A percentile compares a stretch with the other conserved stretches of the same genome.
phyloP scores from a whole-genome alignment of 140 eudicot species.

The Oenanthe javanica region DNA sequence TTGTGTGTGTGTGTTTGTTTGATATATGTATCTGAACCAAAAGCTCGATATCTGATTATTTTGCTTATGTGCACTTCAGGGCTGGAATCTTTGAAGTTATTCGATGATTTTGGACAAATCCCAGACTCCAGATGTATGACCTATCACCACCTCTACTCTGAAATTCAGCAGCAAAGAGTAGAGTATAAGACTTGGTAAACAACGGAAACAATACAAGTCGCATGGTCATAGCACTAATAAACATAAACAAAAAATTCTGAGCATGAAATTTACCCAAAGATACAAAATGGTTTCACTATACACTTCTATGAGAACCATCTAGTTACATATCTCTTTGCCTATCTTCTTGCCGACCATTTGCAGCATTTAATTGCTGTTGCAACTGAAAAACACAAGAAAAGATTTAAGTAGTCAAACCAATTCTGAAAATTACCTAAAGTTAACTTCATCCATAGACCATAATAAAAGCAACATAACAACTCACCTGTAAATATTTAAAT shows the following conservation, averaged over 20 bases:
- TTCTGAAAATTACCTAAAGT: not conserved
- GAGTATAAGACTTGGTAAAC: not conserved
- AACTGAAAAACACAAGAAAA: conserved; percentile 28
- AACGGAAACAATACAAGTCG: not conserved
- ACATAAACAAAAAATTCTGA: not conserved
- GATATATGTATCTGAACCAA: conserved; percentile 30
- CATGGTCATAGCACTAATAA: not conserved
- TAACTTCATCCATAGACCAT: not conserved
- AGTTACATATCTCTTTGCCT: conserved; percentile 45
- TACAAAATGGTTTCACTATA: conserved; percentile 32
- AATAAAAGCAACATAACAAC: conserved; percentile 11
- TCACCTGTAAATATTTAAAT: conserved; percentile 69
- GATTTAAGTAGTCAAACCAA: not conserved
- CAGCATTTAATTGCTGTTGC: conserved; percentile 54
- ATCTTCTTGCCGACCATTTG: conserved; percentile 46
- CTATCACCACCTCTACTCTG: conserved; percentile 26
- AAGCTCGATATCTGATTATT: conserved; percentile 22
- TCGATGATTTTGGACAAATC: conserved; percentile 19
- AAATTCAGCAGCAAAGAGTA: not conserved
- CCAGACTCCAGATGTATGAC: conserved; percentile 29
- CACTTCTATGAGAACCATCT: conserved; percentile 19
- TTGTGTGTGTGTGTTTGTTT: conserved; percentile 14
- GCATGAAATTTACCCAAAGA: conserved; percentile 37
- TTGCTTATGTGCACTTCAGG: conserved; percentile 19
- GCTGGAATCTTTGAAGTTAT: conserved; percentile 20